A percentile compares a stretch with the other conserved stretches of the same genome.
Evolutionary conservation across 176 grass and related monocot species (phyloP).

Genomic region (Aegilops tauschii): DNA sequence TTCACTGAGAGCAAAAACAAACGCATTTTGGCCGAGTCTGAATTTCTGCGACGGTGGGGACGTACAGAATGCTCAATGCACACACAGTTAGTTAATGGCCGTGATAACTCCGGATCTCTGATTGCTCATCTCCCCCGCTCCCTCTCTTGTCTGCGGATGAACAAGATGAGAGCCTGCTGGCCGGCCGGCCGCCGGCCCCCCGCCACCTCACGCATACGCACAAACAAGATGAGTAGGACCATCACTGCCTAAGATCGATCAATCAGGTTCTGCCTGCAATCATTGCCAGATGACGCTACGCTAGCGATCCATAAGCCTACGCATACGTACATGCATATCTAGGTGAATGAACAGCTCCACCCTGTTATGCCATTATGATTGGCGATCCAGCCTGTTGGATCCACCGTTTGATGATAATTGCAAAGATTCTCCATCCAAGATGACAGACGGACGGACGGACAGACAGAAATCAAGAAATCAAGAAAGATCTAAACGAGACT

Average conservation of each 20-base stretch:
- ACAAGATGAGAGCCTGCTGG: neutral
- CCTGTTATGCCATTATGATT: neutral
- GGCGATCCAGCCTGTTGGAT: constrained; percentile 32
- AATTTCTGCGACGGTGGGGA: neutral
- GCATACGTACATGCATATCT: neutral
- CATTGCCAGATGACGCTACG: constrained; percentile 29
- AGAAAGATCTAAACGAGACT: neutral
- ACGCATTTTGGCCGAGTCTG: neutral
- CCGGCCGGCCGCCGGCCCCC: neutral
- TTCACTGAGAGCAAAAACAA: neutral
- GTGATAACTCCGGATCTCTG: neutral
- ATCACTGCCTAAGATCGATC: neutral
- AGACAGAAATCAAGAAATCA: neutral
- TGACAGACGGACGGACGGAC: neutral
- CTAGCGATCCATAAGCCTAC: neutral
- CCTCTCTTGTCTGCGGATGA: neutral
- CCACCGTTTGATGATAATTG: neutral
- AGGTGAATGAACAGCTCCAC: neutral
- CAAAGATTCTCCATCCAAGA: constrained; percentile 11
- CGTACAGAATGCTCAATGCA: neutral
- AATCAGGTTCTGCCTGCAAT: constrained; percentile 23
- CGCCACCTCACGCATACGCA: neutral
- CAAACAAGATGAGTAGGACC: neutral
- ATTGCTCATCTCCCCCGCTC: neutral
- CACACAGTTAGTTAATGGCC: neutral